Evolutionary conservation across 768 basidiomycete genomes (phyloP).

Genomic region (Rhodotorula sphaerocarpa): DNA sequence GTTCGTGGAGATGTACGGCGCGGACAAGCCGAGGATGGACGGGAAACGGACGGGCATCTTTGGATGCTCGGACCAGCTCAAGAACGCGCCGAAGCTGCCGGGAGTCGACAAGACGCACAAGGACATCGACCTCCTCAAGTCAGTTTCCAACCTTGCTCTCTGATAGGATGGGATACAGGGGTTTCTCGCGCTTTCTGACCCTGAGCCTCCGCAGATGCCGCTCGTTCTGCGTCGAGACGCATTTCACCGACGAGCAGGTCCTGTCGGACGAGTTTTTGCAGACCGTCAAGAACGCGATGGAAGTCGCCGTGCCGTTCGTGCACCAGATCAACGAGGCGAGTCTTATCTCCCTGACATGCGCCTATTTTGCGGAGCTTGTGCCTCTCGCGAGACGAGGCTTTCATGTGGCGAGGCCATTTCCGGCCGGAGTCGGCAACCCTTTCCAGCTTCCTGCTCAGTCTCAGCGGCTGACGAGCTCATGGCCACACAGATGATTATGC

Average conservation of each 20-base stretch:
- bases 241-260: constrained; percentile 70
- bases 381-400: no score
- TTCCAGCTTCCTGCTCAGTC: neutral
- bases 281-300: constrained; percentile 52
- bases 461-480: neutral
- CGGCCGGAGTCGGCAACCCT: neutral
- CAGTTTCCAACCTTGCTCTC: constrained; percentile 73
- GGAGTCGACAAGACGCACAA: constrained; percentile 78
- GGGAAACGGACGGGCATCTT: constrained; percentile 67
- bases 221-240: constrained; percentile 40
- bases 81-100: constrained; percentile 67
- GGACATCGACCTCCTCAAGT: constrained; percentile 74
- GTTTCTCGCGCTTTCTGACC: neutral
- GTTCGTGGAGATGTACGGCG: constrained; percentile 68
- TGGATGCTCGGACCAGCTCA: constrained; percentile 76
- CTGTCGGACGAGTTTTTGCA: constrained; percentile 59
- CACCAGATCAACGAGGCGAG: constrained; percentile 44
- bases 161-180: no score
- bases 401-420: no score
- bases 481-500: constrained; percentile 35
- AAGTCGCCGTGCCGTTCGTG: constrained; percentile 63
- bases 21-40: constrained; percentile 28
- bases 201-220: constrained; percentile 6
- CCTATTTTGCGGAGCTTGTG: no score
- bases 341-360: no score